phyloP scores from a whole-genome alignment of 106 monocot genomes.

The Dendrobium nobile region DNA sequence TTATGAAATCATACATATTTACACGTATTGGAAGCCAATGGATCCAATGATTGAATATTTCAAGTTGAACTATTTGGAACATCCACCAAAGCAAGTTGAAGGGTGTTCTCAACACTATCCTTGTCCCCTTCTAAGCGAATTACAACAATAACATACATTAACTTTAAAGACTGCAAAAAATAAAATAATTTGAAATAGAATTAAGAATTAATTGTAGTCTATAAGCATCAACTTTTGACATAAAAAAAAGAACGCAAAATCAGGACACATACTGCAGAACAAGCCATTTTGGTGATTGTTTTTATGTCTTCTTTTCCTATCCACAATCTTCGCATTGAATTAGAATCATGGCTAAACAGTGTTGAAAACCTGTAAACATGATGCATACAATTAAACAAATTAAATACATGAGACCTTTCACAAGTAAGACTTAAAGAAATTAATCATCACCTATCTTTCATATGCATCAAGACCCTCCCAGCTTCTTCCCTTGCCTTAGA shows the following conservation, averaged over 20 bases:
- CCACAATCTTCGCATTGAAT: conserved; percentile 97
- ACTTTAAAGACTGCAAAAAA: conserved; percentile 78
- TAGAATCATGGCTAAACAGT: conserved; percentile 81
- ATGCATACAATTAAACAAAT: not conserved
- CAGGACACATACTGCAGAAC: conserved; percentile 42
- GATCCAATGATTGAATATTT: conserved; percentile 53
- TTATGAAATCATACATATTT: conserved; percentile 40
- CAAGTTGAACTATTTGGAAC: conserved; percentile 20
- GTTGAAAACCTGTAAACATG: conserved; percentile 54
- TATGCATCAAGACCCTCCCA: conserved; percentile 77
- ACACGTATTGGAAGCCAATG: conserved; percentile 85
- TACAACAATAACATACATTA: conserved; percentile 80
- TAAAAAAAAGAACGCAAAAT: not conserved
- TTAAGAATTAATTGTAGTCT: not conserved
- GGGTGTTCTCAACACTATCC: conserved; percentile 67
- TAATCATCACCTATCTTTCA: conserved; percentile 82
- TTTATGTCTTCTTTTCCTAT: conserved; percentile 30
- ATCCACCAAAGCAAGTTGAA: conserved; percentile 62
- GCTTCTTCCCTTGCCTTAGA: conserved; percentile 87
- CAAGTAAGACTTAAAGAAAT: not conserved
- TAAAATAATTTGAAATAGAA: not conserved
- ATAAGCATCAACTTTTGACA: too few relatives aligned
- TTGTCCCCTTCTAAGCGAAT: conserved; percentile 66
- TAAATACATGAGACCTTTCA: not conserved
- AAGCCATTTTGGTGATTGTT: conserved; percentile 81